A percentile compares a stretch with the other conserved stretches of the same genome.
These are phyloP conservation scores for Salix purpurea DNA, from an alignment of 345 rosid genomes.

Conservation along the genomic window DNA sequence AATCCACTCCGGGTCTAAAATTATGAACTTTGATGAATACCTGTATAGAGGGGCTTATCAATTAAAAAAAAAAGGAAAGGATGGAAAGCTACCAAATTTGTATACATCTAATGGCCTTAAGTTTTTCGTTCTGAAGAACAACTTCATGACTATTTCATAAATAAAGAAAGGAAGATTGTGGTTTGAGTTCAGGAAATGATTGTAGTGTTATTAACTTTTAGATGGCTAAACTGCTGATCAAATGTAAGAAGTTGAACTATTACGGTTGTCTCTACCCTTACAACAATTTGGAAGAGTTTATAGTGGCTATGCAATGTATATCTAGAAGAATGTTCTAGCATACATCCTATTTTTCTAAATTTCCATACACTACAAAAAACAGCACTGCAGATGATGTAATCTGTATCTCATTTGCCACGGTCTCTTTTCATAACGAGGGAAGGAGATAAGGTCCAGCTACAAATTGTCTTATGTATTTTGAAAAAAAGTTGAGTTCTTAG, in stretches of 20 bases:
- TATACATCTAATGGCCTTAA: background rate
- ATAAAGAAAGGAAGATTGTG: background rate
- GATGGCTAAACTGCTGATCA: background rate
- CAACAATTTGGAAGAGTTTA: background rate
- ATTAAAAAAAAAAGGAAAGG: background rate
- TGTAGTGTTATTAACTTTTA: background rate
- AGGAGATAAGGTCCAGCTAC: background rate
- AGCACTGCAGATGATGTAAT: background rate
- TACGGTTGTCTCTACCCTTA: too few species aligned
- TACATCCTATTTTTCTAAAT: too few species aligned
- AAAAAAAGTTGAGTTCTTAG: background rate
- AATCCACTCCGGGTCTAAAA: background rate
- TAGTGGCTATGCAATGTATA: background rate
- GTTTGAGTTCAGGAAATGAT: background rate
- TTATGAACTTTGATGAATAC: background rate
- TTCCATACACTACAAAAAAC: background rate
- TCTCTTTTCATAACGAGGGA: background rate
- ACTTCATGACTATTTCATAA: background rate
- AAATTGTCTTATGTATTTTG: background rate
- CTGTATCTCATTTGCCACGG: background rate
- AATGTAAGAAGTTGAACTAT: background rate
- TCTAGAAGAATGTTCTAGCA: too few species aligned
- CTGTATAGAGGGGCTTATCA: background rate
- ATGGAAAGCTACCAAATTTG: background rate
- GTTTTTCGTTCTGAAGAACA: background rate